These are phyloP conservation scores for Funneliformis caledonium DNA, from an alignment of 371 early-diverging fungal genomes.

Conservation along the genomic window DNA sequence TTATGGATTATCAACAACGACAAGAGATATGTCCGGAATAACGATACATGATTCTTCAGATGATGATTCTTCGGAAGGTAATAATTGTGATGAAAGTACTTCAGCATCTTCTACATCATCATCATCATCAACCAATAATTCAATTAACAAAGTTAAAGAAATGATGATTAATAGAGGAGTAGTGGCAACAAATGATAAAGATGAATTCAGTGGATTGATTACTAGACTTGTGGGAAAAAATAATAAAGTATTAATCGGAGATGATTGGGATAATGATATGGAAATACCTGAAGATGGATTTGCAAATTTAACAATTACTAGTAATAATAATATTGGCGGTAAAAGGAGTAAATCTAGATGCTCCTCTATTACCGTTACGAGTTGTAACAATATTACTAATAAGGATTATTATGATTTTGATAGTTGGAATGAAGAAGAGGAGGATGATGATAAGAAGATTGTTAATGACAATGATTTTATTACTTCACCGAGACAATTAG, in stretches of 20 bases:
- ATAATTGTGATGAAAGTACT: not conserved
- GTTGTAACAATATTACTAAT: no score
- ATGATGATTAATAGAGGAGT: not conserved
- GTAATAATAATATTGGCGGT: not conserved
- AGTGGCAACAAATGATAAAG: not conserved
- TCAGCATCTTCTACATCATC: not conserved
- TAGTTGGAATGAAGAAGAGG: not conserved
- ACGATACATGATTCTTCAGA: constrained; percentile 3
- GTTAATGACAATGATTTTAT: not conserved
- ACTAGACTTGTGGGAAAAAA: not conserved
- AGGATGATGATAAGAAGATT: not conserved
- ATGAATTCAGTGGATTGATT: not conserved
- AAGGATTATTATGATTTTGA: not conserved
- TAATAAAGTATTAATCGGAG: not conserved
- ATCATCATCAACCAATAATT: not conserved
- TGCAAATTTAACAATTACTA: not conserved
- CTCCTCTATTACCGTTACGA: not conserved
- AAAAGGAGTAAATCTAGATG: not conserved
- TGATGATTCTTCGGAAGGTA: not conserved
- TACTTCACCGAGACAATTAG: not conserved
- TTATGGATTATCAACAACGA: not conserved
- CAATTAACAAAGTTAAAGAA: not conserved
- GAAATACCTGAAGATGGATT: constrained; percentile 9
- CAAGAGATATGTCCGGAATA: constrained; percentile 4
- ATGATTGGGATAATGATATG: constrained; percentile 22